Evolutionary conservation across 371 early-diverging fungal species (phyloP).

Genomic region (Chytridium lagenaria): DNA sequence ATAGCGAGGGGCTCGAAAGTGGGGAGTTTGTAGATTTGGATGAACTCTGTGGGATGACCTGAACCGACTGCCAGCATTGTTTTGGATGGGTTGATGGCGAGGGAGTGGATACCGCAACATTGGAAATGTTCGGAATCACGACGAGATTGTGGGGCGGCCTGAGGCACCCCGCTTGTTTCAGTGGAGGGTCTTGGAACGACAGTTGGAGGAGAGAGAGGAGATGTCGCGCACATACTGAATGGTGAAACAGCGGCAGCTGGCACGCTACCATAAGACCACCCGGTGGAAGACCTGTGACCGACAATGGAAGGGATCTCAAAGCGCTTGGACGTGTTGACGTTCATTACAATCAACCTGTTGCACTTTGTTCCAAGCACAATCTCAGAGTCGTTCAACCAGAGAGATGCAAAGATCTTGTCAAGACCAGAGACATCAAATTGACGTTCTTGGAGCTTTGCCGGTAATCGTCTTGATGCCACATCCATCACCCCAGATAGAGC

Average conservation of each 20-base stretch:
- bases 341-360: constrained; percentile 47
- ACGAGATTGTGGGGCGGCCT: not conserved
- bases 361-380: constrained; percentile 73
- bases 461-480: not conserved
- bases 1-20: constrained; percentile 40
- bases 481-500: not conserved
- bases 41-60: constrained; percentile 62
- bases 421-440: constrained; percentile 29
- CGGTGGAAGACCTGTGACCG: constrained; percentile 11
- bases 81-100: constrained; percentile 65
- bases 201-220: not conserved
- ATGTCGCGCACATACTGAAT: not conserved
- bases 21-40: constrained; percentile 54
- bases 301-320: constrained; percentile 44
- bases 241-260: not conserved
- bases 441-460: not conserved
- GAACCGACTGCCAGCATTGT: constrained; percentile 69
- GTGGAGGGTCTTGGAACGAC: not conserved
- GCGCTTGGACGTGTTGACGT: constrained; percentile 25
- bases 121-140: constrained; percentile 3
- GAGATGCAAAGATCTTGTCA: constrained; percentile 68
- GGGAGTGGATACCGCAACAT: constrained; percentile 65
- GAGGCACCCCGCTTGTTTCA: not conserved
- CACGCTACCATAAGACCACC: constrained; percentile 18
- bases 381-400: constrained; percentile 58